Conservation (phyloP, 192 early-diverging fungal genomes). For the Jimgerdemannia lactiflua region DNA sequence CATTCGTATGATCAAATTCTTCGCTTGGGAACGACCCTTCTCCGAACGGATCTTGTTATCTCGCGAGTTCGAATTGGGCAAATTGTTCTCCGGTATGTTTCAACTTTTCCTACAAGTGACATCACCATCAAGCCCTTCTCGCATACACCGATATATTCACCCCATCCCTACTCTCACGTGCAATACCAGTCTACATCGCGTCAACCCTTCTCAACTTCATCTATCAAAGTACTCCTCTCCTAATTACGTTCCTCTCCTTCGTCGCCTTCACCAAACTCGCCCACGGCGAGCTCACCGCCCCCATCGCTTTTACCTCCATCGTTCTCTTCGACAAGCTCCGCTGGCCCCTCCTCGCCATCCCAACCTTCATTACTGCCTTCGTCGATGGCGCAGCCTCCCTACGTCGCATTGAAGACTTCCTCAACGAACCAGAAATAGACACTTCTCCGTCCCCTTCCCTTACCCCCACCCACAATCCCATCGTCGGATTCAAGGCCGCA, state of each 20-base stretch:
- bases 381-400: constrained; percentile 79
- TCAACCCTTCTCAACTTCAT: not conserved
- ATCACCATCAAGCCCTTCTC: too few species aligned
- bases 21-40: constrained; percentile 61
- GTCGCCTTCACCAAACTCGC: constrained; percentile 1
- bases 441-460: constrained; percentile 32
- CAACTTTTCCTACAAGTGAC: too few species aligned
- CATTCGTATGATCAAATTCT: constrained; percentile 92
- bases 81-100: not conserved
- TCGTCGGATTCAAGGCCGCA: constrained; percentile 36
- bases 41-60: not conserved
- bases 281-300: constrained; percentile 2
- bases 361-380: constrained; percentile 54
- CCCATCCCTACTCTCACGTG: not conserved
- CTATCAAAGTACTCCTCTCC: not conserved
- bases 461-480: constrained; percentile 16
- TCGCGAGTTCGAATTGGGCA: not conserved
- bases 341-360: not conserved
- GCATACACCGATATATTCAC: not conserved
- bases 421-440: constrained; percentile 78
- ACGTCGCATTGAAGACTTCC: constrained; percentile 72
- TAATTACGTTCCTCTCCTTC: not conserved
- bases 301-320: constrained; percentile 3
- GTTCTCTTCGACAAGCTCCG: constrained; percentile 3
- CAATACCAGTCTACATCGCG: not conserved